Conservation (phyloP, 179 eudicot genomes). For the Gypsophila paniculata region DNA sequence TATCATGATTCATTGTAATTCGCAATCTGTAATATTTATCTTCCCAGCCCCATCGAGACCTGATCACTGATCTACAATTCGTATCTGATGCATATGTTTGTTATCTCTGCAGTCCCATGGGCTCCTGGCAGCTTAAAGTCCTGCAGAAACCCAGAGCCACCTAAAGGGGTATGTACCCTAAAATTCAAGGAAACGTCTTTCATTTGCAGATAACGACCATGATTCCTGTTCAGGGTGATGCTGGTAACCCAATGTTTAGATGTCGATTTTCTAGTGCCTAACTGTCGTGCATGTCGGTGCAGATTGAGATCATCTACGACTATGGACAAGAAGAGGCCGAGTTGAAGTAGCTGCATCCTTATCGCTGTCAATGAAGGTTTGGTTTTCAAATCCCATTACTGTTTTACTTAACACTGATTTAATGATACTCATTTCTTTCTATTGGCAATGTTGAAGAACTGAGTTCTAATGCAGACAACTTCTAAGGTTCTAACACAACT, state of each 20-base stretch:
- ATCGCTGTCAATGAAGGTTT: conserved; percentile 37
- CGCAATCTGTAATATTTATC: not conserved
- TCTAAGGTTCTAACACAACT: not conserved
- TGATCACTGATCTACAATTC: not conserved
- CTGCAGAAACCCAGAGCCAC: conserved; percentile 76
- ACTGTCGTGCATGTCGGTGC: conserved; percentile 31
- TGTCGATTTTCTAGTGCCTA: not conserved
- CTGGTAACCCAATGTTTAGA: not conserved
- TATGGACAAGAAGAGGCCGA: conserved; percentile 63
- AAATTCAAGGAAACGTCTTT: not conserved
- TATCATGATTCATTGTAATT: not conserved
- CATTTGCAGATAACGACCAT: not conserved
- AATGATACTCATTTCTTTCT: not conserved
- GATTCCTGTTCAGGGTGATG: not conserved
- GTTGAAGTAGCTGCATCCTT: conserved; percentile 26
- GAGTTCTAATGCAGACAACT: not conserved
- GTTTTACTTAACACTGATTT: not conserved
- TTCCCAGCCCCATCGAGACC: not conserved
- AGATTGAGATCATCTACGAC: conserved; percentile 82
- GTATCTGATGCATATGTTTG: conserved; percentile 14
- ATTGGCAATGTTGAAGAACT: not conserved
- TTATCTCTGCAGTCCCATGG: conserved; percentile 77
- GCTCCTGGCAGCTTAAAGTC: conserved; percentile 96
- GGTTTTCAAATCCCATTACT: not conserved
- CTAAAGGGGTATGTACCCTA: conserved; percentile 56